These are phyloP conservation scores for Sarocladium strictum DNA, from an alignment of 2,329 filamentous ascomycete genomes.

Conservation along the genomic window DNA sequence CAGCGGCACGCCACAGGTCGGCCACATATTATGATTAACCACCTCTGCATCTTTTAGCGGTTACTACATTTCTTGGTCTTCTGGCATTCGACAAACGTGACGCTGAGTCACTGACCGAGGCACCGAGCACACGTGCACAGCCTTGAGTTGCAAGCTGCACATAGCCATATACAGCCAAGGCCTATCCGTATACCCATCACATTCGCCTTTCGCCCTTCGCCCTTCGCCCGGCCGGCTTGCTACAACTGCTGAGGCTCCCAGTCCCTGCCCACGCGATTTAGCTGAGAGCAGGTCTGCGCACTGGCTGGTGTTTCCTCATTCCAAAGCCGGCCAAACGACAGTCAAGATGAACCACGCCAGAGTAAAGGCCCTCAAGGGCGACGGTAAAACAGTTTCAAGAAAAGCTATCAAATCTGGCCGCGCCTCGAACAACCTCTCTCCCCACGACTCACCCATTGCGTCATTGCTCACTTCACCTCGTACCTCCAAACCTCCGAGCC, in stretches of 20 bases:
- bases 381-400: conserved; percentile 65
- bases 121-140: background rate
- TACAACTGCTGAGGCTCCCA: too few relatives aligned
- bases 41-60: background rate
- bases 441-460: conserved; percentile 50
- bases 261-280: too few relatives aligned
- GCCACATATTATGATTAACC: background rate
- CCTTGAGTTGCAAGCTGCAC: background rate
- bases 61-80: background rate
- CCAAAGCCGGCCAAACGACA: background rate
- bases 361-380: conserved; percentile 63
- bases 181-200: background rate
- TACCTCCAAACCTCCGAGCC: conserved; percentile 53
- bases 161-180: background rate
- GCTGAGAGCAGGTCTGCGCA: too few relatives aligned
- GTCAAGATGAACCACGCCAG: conserved; percentile 54
- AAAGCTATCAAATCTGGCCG: conserved; percentile 58
- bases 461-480: conserved; percentile 53
- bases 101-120: background rate
- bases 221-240: too few relatives aligned
- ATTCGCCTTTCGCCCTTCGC: too few relatives aligned
- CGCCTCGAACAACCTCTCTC: conserved; percentile 52
- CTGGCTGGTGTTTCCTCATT: too few relatives aligned
- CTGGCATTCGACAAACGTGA: background rate
- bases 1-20: background rate